phyloP scores from a whole-genome alignment of 257 asterid genomes.

The Ballota nigra region DNA sequence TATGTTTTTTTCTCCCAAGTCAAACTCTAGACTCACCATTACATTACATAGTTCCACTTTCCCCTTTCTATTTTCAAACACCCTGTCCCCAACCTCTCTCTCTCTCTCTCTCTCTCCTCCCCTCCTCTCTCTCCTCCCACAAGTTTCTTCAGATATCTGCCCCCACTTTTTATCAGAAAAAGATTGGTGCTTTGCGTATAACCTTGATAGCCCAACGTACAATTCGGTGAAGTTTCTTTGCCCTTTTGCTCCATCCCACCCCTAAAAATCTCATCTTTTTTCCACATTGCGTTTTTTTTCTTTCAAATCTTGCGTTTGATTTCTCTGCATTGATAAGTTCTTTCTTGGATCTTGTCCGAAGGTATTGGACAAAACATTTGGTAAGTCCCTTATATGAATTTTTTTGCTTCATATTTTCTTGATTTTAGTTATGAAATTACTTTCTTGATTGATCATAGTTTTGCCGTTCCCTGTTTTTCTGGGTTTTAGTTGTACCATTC shows the following conservation, averaged over 20 bases:
- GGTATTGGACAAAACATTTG: neutral
- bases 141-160: neutral
- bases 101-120: neutral
- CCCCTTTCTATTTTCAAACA: neutral
- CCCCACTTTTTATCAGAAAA: neutral
- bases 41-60: conserved; percentile 6
- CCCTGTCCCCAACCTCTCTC: neutral
- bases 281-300: neutral
- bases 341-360: neutral
- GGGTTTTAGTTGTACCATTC: conserved; percentile 15
- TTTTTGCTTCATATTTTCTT: neutral
- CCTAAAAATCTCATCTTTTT: neutral
- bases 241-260: neutral
- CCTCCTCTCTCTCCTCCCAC: neutral
- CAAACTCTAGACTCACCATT: neutral
- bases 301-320: neutral
- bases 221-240: neutral
- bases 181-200: neutral
- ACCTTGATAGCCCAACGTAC: neutral
- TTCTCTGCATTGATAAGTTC: conserved; percentile 23
- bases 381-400: conserved; percentile 12
- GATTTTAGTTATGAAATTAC: neutral
- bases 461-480: neutral
- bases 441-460: conserved; percentile 2
- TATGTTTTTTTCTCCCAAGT: conserved; percentile 2